Evolutionary conservation across 352 stramenopile species (phyloP), one percentile per base, ranked within the genome.

Genomic region (Phytophthora tentaculata): DNA sequence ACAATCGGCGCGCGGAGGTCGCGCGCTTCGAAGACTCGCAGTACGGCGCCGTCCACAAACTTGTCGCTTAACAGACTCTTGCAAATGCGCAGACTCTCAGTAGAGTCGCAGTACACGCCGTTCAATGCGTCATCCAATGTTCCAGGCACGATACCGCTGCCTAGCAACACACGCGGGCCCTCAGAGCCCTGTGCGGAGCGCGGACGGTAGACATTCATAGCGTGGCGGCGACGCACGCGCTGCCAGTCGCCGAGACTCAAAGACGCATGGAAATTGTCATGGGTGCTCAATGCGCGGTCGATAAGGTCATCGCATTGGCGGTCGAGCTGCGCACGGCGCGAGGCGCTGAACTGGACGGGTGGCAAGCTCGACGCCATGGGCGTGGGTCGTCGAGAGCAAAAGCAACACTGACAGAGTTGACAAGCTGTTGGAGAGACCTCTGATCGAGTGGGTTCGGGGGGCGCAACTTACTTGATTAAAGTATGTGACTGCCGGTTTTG

Each of bases 21-120:
- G 55, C 72, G 68, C 5, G 71, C 73, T 56, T 88, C 79, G 47
- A 86, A 83, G 16, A 89, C 77, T 37, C 81, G 72, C 35, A 89
- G 64, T 52, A 89, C 72, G 43, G 75, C 69, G 50, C 79, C 79
- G 51, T 88, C 81, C 29, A 86, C 69, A 56, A 85, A 86, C 16
- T 73, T 73, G 69, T 84, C 75, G 58, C 68, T 83, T 20, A 85
- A 37, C 5, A 89, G 73, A 13, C 67, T 67, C 56, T 88, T 86
- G 54, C 76, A 76, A 37, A 86, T 71, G 41, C 81, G 79, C 43
- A 86, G 56, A 43, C 72, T 78, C 73, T 88, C 81, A 37, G 77
- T 86, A 19, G 76, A 79, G 63, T 89, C 79, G 56, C 68, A 81
- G 63, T 81, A 89, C 3, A 89, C 64, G 44, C 81, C 79, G 13